Base-by-base conservation (phyloP, 306 rosid genomes). In the Trifolium dubium region DNA sequence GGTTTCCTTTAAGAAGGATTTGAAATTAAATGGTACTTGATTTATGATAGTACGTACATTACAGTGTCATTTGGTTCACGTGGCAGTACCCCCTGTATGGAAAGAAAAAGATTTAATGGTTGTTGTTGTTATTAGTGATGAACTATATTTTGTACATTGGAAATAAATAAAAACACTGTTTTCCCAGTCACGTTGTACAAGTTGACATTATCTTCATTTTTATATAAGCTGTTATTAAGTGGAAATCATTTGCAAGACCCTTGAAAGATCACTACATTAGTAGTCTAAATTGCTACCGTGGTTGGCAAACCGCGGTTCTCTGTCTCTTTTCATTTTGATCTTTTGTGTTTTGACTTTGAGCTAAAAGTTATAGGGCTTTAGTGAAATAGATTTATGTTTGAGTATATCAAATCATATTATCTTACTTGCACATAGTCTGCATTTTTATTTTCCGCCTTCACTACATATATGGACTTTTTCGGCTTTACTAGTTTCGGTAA, bases 251-350 rank as follows among this genome's bases (percentile, higher is more conserved):
- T 79, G 67, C 92, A 95, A 98, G 99, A 79, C 96, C 98, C 65
- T 40, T 87, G 90, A 95, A 95, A 85, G 99, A 95, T 85, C 99
- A 95, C 80, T n/a, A n/a, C n/a, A n/a, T n/a, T n/a, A n/a, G n/a
- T n/a, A n/a, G n/a, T n/a, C n/a, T n/a, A n/a, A n/a, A n/a, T n/a
- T n/a, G n/a, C n/a, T n/a, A n/a, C n/a, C n/a, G n/a, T n/a, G n/a
- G n/a, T n/a, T n/a, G n/a, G n/a, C n/a, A n/a, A n/a, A n/a, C n/a
- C n/a, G n/a, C n/a, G n/a, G n/a, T n/a, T n/a, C n/a, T n/a, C n/a
- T n/a, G n/a, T n/a, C n/a, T n/a, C n/a, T n/a, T n/a, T n/a, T n/a
- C n/a, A n/a, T n/a, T n/a, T n/a, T n/a, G n/a, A n/a, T n/a, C n/a
- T n/a, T n/a, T n/a, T n/a, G n/a, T n/a, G n/a, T n/a, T n/a, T n/a